Conservation (phyloP, 2,329 filamentous ascomycete species). For the Paracamarosporium sp. region DNA sequence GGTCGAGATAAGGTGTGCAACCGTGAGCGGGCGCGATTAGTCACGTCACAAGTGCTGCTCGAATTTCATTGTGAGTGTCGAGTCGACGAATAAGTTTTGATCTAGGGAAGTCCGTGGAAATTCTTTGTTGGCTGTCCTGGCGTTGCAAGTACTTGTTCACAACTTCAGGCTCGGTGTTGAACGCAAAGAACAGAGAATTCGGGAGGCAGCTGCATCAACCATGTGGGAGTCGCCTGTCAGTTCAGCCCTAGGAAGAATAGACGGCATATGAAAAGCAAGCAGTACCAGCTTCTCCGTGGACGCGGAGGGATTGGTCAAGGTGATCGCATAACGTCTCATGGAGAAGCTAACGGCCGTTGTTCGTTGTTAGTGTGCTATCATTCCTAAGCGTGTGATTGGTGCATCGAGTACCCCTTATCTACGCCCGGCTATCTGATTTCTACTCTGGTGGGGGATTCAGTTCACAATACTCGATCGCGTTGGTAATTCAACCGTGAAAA, state of each 20-base stretch:
- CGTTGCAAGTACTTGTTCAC: neutral
- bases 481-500: neutral
- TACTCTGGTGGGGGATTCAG: constrained; percentile 2
- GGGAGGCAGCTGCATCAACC: neutral
- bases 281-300: constrained; percentile 15
- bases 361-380: neutral
- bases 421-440: neutral
- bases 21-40: constrained; percentile 23
- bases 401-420: constrained; percentile 23
- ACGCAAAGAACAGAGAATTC: neutral
- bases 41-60: constrained; percentile 11
- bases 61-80: neutral
- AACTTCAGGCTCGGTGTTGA: too few relatives aligned
- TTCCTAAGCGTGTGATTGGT: constrained; percentile 15
- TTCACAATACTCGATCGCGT: constrained; percentile 9
- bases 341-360: constrained; percentile 19
- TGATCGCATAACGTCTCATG: constrained; percentile 18
- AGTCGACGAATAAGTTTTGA: neutral
- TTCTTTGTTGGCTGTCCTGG: neutral
- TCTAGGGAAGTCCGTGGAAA: neutral
- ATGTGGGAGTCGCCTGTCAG: neutral
- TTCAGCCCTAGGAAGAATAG: constrained; percentile 5
- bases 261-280: constrained; percentile 8
- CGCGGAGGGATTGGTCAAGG: constrained; percentile 14
- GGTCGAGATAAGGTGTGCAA: constrained; percentile 28